Evolutionary conservation across 352 stramenopile species (phyloP), one percentile per base, ranked within the genome.

Genomic region (Pythium apleroticum): DNA sequence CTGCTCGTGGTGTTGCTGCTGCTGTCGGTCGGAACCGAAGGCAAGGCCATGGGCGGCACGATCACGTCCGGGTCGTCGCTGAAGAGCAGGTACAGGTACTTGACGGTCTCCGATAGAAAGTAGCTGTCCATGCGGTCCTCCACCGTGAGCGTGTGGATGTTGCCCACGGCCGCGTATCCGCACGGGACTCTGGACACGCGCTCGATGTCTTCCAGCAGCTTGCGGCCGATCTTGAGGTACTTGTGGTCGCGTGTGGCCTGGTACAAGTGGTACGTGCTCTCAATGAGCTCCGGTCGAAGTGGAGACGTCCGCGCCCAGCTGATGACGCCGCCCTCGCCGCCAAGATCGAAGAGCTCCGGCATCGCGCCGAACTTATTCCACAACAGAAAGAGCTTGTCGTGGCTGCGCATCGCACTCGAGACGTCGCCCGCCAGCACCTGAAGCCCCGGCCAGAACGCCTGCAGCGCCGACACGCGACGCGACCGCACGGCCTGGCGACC

Each of bases 41-140:
- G 55, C n/a, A 72, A 55, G 10, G 48, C 11, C 24, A 75, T 69
- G 5, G 72, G 58, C 60, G 87, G 84, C 24, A 91, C 81, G 65
- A 93, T 87, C 48, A 90, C 74, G 56, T 88, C 71, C 9, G 79
- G 76, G 33, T 92, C 81, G 30, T 98, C 93, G 55, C 98, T 97
- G 77, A 99, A 99, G 25, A 98, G 92, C 30, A 99, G 69, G 77
- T 98, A 99, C 17, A 99, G 68, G 70, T 99, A 99, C 76, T 99
- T 99, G 31, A 98, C 82, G 4, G 97, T 99, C 81, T 99, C 98
- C 3, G 89, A 97, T 2, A 99, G 78, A 67, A 99, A 99, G 63
- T 98, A 99, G 57, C 91, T 98, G 65, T 98, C 96, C 98, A 99
- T 99, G 66, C 97, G 92, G 65, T 99, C 91, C 30, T 98, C 81